Percentiles rank a stretch among this genome's conserved stretches.
These are phyloP conservation scores for Colletotrichum karsti DNA, from an alignment of 2,329 filamentous ascomycete genomes.

Conservation along the genomic window DNA sequence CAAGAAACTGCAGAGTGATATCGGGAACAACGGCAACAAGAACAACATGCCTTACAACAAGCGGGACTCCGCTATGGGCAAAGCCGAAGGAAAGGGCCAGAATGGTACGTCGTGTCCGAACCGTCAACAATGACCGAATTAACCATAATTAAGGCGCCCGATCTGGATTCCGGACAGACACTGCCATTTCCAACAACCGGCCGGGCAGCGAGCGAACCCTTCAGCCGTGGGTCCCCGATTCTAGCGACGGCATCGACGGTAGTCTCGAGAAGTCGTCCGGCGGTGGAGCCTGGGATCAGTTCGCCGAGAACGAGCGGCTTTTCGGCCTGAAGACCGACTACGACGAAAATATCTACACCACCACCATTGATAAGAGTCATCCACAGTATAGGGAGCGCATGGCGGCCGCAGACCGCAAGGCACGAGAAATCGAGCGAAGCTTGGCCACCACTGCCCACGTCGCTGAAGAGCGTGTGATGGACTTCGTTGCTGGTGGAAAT, in stretches of 20 bases:
- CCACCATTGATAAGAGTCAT: conserved; percentile 83
- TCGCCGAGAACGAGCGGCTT: conserved; percentile 85
- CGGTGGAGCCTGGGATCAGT: conserved; percentile 84
- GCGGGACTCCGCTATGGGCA: conserved; percentile 45
- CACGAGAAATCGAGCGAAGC: conserved; percentile 87
- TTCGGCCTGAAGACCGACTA: conserved; percentile 93
- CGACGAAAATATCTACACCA: conserved; percentile 95
- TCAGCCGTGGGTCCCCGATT: conserved; percentile 82
- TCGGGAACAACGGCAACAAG: conserved; percentile 27
- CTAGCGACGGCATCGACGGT: conserved; percentile 69
- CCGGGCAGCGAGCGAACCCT: conserved; percentile 77
- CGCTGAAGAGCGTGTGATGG: conserved; percentile 86
- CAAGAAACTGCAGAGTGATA: conserved; percentile 26
- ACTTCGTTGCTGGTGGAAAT: conserved; percentile 68
- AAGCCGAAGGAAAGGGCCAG: conserved; percentile 44
- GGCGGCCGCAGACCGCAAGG: conserved; percentile 83
- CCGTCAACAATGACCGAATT: neutral
- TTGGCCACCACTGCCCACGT: conserved; percentile 81
- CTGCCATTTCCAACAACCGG: conserved; percentile 83
- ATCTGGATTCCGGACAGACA: conserved; percentile 82
- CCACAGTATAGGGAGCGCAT: conserved; percentile 82
- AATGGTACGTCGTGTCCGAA: conserved; percentile 45
- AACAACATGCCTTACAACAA: conserved; percentile 47
- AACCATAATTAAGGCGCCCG: conserved; percentile 63
- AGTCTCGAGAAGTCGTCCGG: conserved; percentile 70